Conservation (phyloP, 1,284 basidiomycete species). For the Apiotrichum siamense region DNA sequence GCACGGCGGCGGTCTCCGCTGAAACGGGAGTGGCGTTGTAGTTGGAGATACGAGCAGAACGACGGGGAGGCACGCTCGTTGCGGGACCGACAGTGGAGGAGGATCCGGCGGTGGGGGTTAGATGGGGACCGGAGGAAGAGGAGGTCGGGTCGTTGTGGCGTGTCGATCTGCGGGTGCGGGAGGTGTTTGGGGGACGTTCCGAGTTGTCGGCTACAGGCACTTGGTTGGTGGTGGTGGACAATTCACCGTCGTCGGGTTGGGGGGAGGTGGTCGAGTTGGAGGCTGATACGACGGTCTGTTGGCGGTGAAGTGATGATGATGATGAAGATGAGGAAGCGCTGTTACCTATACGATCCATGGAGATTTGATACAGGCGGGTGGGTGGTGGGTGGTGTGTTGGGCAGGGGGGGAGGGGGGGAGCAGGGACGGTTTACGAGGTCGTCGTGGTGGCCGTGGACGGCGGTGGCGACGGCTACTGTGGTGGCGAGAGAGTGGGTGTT, state of each 20-base stretch:
- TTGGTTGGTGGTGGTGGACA: constrained; percentile 1
- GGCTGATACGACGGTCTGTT: constrained; percentile 4
- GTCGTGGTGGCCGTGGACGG: background rate
- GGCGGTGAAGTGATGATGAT: constrained; percentile 14
- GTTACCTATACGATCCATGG: constrained; percentile 27
- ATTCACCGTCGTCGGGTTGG: background rate
- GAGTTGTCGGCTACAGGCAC: constrained; percentile 6
- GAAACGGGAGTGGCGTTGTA: constrained; percentile 15
- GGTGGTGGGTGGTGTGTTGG: background rate
- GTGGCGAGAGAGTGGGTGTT: constrained; percentile 1
- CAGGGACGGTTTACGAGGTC: background rate
- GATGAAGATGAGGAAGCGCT: constrained; percentile 13
- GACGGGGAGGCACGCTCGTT: constrained; percentile 16
- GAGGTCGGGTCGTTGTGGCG: background rate
- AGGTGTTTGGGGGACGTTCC: too few relatives aligned
- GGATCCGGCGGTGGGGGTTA: background rate
- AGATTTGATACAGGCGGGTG: constrained; percentile 5
- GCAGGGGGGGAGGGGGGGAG: background rate
- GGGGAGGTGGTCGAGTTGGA: background rate
- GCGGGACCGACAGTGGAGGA: background rate
- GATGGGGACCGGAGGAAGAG: background rate
- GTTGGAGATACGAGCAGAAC: constrained; percentile 34
- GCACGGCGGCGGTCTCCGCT: constrained; percentile 7
- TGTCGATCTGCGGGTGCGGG: too few relatives aligned
- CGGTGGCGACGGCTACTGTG: background rate